These are phyloP conservation scores for Emmonsiellopsis sp. DNA, from an alignment of 2,329 filamentous ascomycete genomes.

Conservation along the genomic window DNA sequence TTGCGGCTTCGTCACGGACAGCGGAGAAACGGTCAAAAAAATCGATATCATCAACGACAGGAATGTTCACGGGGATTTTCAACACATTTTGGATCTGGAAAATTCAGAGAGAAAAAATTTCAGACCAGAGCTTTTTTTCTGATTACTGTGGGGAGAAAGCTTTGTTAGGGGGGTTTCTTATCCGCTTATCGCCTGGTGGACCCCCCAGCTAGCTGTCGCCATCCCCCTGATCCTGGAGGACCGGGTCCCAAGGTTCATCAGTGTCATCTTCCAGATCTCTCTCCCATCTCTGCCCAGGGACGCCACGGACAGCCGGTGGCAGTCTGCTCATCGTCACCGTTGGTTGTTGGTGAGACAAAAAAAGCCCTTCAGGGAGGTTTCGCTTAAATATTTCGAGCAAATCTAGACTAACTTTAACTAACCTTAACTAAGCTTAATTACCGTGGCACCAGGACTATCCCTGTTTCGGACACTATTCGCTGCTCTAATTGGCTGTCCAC, in stretches of 20 bases:
- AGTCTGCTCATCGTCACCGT: no score
- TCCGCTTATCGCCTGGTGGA: neutral
- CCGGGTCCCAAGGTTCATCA: neutral
- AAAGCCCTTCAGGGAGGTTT: no score
- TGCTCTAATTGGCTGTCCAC: no score
- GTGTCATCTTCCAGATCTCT: neutral
- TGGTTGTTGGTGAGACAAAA: no score
- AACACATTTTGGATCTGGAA: neutral
- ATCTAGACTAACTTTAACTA: no score
- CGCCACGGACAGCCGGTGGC: no score
- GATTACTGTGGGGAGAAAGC: neutral
- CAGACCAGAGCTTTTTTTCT: neutral
- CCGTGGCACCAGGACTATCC: no score
- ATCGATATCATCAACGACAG: neutral
- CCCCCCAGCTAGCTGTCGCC: neutral
- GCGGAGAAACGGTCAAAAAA: neutral
- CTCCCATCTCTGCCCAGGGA: neutral
- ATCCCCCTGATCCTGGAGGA: neutral
- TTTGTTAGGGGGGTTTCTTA: neutral
- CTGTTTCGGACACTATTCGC: no score
- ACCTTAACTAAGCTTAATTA: no score
- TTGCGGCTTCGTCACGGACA: neutral
- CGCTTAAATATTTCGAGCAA: no score
- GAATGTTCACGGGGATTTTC: neutral
- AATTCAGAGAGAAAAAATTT: neutral